Evolutionary conservation across 352 stramenopile species (phyloP).

Genomic region (Globisporangium spinosum): DNA sequence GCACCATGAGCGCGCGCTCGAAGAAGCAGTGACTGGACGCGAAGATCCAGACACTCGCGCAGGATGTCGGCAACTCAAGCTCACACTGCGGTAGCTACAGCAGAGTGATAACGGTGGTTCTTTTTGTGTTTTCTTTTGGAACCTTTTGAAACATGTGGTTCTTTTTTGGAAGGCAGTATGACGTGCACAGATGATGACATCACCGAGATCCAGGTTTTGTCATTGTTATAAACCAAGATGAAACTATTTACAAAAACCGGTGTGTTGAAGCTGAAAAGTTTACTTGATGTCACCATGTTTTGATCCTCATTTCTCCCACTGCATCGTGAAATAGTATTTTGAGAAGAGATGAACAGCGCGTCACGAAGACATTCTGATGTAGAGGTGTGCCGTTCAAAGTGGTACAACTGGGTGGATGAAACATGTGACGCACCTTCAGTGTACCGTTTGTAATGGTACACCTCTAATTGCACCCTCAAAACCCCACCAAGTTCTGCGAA

Average conservation of each 20-base stretch:
- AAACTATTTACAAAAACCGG: not conserved
- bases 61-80: conserved; percentile 35
- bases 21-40: conserved; percentile 33
- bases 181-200: conserved; percentile 1
- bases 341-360: not conserved
- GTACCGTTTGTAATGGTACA: not conserved
- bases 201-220: conserved; percentile 1
- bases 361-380: not conserved
- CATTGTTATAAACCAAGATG: not conserved
- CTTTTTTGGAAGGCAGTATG: not conserved
- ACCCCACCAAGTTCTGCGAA: not conserved
- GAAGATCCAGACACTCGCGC: conserved; percentile 24
- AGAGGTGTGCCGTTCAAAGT: not conserved
- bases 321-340: no score
- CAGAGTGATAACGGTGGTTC: no score
- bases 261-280: not conserved
- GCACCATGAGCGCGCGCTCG: conserved; percentile 40
- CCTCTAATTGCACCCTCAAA: not conserved
- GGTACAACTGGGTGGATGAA: not conserved
- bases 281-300: not conserved
- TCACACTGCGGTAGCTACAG: conserved; percentile 24
- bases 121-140: no score
- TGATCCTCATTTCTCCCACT: not conserved
- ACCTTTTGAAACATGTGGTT: no score
- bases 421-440: not conserved